These are phyloP conservation scores for Cicer judaicum DNA, from an alignment of 306 rosid genomes.

Conservation along the genomic window DNA sequence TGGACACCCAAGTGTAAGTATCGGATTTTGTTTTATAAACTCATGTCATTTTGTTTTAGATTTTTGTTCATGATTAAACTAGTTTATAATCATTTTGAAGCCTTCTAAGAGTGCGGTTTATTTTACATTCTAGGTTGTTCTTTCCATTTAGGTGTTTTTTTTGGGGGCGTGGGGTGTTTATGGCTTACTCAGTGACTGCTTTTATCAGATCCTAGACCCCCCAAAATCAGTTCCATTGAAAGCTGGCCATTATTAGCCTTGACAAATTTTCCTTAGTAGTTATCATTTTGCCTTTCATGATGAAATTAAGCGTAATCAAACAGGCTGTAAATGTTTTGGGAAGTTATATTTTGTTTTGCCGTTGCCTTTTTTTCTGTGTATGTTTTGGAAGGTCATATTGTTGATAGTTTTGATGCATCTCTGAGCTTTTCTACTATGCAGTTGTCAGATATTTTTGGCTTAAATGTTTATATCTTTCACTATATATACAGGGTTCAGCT, in stretches of 20 bases:
- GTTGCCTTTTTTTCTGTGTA: not conserved
- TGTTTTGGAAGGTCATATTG: not conserved
- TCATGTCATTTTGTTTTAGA: not conserved
- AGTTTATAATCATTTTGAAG: not conserved
- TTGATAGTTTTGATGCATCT: not conserved
- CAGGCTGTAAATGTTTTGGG: not conserved
- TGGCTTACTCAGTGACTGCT: not conserved
- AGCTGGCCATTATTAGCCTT: not conserved
- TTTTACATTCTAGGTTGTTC: not conserved
- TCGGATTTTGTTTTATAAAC: not conserved
- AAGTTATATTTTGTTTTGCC: not conserved
- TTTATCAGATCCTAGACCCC: not conserved
- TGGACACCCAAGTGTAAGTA: slow-evolving; percentile 88
- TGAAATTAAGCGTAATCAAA: not conserved
- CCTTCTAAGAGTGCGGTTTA: not conserved
- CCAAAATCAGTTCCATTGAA: not conserved
- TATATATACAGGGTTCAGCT: slow-evolving; percentile 79
- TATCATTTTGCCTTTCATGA: no score
- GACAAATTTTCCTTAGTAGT: no score
- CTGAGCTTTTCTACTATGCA: not conserved
- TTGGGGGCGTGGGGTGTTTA: no score
- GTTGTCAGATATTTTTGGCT: not conserved
- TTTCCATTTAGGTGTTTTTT: not conserved
- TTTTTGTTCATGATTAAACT: not conserved
- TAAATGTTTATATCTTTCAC: not conserved